These are phyloP conservation scores for Saprolegnia diclina DNA, from an alignment of 352 stramenopile genomes.

Conservation along the genomic window DNA sequence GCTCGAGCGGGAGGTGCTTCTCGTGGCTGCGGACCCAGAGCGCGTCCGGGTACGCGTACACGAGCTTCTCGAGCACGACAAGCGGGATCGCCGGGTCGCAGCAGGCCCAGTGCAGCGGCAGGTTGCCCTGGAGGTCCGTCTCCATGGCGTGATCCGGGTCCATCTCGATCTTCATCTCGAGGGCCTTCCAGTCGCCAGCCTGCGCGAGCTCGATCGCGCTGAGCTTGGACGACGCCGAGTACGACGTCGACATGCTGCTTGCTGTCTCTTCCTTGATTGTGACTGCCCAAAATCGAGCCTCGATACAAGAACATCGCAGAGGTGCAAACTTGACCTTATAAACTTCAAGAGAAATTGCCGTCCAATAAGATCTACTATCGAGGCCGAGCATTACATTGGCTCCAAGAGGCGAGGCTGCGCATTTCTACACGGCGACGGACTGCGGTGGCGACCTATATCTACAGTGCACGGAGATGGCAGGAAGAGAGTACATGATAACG, in stretches of 20 bases:
- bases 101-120: slow-evolving; percentile 24
- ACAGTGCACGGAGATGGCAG: too few species aligned
- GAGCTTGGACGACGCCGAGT: background rate
- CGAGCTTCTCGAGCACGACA: background rate
- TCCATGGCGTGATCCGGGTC: slow-evolving; percentile 2
- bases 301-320: background rate
- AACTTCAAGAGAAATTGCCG: too few species aligned
- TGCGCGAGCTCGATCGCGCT: background rate
- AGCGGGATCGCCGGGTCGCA: slow-evolving; percentile 8
- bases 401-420: too few species aligned
- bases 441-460: too few species aligned
- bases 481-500: too few species aligned
- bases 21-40: slow-evolving; percentile 1
- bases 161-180: slow-evolving; percentile 12
- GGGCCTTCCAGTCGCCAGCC: slow-evolving; percentile 1
- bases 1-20: background rate
- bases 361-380: too few species aligned
- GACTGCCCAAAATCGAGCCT: background rate
- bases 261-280: background rate
- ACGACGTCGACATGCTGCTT: background rate
- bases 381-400: too few species aligned
- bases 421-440: too few species aligned
- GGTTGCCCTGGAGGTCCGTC: background rate
- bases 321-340: too few species aligned
- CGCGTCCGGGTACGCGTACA: slow-evolving; percentile 1